Percentiles rank a stretch among this genome's conserved stretches.
Conservation (phyloP, 2,329 filamentous ascomycete species). For the Cladorrhinum sp. region DNA sequence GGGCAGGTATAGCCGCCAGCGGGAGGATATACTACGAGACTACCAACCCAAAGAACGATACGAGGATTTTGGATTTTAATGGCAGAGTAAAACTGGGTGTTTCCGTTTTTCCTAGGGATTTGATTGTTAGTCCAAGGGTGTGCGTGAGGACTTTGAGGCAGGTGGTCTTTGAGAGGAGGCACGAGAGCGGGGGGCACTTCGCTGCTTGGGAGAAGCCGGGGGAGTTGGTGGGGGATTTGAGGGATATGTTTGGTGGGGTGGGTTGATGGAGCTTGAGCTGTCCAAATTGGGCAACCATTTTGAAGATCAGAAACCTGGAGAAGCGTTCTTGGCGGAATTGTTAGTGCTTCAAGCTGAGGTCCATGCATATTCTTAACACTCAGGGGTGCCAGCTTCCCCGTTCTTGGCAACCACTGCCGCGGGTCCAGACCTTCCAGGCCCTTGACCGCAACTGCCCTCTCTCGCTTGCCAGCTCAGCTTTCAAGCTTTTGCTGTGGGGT, state of each 20-base stretch:
- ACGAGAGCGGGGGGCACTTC: slow-evolving; percentile 58
- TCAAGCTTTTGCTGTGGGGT: neutral
- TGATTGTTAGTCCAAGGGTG: slow-evolving; percentile 50
- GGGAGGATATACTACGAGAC: slow-evolving; percentile 71
- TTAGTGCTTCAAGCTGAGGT: neutral
- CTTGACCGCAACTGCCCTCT: neutral
- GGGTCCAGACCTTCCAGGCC: neutral
- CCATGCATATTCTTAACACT: neutral
- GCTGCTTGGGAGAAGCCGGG: slow-evolving; percentile 57
- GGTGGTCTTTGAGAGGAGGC: slow-evolving; percentile 54
- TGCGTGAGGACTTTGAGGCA: slow-evolving; percentile 59
- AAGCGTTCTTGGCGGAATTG: too few relatives aligned
- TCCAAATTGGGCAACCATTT: neutral
- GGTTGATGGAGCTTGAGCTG: neutral
- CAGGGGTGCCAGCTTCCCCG: neutral
- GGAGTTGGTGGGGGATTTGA: slow-evolving; percentile 50
- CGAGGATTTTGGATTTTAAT: slow-evolving; percentile 29
- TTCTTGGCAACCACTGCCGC: neutral
- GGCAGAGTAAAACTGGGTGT: slow-evolving; percentile 48
- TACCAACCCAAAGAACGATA: slow-evolving; percentile 37
- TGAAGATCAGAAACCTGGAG: too few relatives aligned
- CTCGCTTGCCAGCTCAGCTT: too few relatives aligned
- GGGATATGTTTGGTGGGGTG: slow-evolving; percentile 53
- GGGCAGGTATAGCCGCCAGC: slow-evolving; percentile 65
- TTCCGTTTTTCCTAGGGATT: slow-evolving; percentile 56